Evolutionary conservation across 106 monocot genomes (phyloP), one percentile per base, ranked within the genome.

Genomic region (Acanthochlamys bracteata): DNA sequence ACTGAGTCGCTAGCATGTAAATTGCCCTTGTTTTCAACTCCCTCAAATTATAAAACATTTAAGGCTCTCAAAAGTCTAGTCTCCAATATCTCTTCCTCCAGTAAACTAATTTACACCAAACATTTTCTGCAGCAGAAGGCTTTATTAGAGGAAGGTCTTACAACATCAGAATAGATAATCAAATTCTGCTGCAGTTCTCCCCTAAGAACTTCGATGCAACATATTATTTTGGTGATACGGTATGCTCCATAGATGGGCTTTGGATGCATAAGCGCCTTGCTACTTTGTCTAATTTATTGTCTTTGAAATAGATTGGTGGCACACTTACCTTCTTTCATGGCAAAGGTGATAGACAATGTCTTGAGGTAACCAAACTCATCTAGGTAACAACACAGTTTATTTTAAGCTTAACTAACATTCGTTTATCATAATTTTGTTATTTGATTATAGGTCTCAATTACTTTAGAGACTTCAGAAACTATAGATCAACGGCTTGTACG

Each of bases 221-320:
- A 53, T 99, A 86, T 66, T 99, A 83, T 68, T 99, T 99, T 72
- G 98, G 98, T 59, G 98, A 99, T 71, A 82, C 78, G 88, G 98
- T 99, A 73, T 41, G 61, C 66, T 15, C 55, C 53, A 39, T 49
- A 49, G 64, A 16, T 41, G 16, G 11, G 49, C 20, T 39, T 7
- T 27, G 47, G 17, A 49, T 66, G 14, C 23, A 52, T 42, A 33
- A 33, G 33, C 33, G 33, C 33, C 33, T 33, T 33, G 33, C 33
- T 33, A 33, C 33, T 33, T 33, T 33, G 33, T 33, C 4, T 33
- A 33, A 33, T 33, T 65, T 24, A 11, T 63, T 27, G 15, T 58
- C 75, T 24, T 65, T 39, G 10, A 20, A 27, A 74, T 71, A 99
- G 98, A 99, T 99, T 71, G 98, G 98, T 62, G 98, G 98, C 27